These are phyloP conservation scores for Trichoderma oligosporum DNA, from an alignment of 2,329 filamentous ascomycete genomes.

Conservation along the genomic window DNA sequence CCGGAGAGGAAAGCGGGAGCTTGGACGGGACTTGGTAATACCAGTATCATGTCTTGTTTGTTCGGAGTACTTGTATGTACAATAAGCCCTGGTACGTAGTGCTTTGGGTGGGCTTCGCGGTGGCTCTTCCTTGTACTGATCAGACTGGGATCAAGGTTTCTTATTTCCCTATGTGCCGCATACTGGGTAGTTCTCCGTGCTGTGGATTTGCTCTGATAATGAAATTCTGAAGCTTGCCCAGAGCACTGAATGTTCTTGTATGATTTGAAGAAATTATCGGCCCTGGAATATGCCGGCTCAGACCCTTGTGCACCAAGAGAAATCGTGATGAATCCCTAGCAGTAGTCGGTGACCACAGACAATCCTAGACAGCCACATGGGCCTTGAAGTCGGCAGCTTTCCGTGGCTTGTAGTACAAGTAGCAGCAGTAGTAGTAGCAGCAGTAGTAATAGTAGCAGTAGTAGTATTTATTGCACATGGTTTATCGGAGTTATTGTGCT, in stretches of 20 bases:
- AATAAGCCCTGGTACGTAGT: constrained; percentile 1
- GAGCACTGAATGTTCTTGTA: constrained; percentile 8
- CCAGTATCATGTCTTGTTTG: too few relatives aligned
- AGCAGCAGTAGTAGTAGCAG: too few relatives aligned
- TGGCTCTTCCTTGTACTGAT: constrained; percentile 8
- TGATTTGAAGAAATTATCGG: not conserved
- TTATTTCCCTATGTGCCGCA: constrained; percentile 5
- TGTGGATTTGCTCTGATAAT: constrained; percentile 2
- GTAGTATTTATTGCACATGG: constrained; percentile 6
- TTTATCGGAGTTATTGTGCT: constrained; percentile 13
- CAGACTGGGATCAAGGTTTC: constrained; percentile 16
- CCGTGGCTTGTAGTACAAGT: not conserved
- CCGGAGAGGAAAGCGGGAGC: not conserved
- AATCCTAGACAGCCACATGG: constrained; percentile 14
- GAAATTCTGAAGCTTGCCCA: not conserved
- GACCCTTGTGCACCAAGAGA: not conserved
- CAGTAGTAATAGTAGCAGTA: too few relatives aligned
- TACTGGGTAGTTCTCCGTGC: not conserved
- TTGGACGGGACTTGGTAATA: too few relatives aligned
- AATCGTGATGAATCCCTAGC: constrained; percentile 13
- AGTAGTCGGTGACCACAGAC: constrained; percentile 2
- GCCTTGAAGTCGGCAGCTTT: constrained; percentile 11
- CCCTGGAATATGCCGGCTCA: constrained; percentile 11
- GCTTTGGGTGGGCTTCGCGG: not conserved
- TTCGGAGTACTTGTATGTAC: not conserved